phyloP scores from a whole-genome alignment of 2,329 filamentous ascomycete genomes.

The Pochonia chlamydosporia region DNA sequence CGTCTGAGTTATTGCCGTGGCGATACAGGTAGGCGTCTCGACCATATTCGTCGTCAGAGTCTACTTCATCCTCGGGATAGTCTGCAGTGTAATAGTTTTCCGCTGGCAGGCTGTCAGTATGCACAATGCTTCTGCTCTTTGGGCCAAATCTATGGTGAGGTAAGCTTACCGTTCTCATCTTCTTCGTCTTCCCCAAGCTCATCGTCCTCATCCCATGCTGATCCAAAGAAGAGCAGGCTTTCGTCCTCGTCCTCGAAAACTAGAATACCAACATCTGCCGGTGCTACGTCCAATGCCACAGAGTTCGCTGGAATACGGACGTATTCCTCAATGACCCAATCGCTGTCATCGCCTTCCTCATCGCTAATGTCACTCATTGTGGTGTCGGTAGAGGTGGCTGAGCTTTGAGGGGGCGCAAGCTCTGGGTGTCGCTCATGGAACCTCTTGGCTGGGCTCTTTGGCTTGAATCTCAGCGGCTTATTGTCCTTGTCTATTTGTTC shows the following conservation, averaged over 20 bases:
- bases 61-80: constrained; percentile 75
- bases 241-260: constrained; percentile 55
- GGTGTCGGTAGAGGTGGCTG: constrained; percentile 17
- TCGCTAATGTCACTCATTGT: constrained; percentile 34
- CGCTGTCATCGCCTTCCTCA: constrained; percentile 45
- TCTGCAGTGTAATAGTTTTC: constrained; percentile 76
- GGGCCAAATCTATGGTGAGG: not conserved
- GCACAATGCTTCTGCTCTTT: constrained; percentile 1
- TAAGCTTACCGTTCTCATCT: constrained; percentile 54
- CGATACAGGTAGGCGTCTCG: constrained; percentile 50
- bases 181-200: constrained; percentile 54
- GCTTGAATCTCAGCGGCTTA: constrained; percentile 41
- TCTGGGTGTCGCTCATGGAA: constrained; percentile 52
- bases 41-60: constrained; percentile 53
- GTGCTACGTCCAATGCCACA: constrained; percentile 39
- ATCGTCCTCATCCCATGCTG: constrained; percentile 57
- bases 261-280: constrained; percentile 48
- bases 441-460: constrained; percentile 48
- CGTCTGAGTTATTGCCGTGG: constrained; percentile 46
- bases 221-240: constrained; percentile 53
- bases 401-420: not conserved
- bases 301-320: constrained; percentile 51
- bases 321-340: constrained; percentile 62
- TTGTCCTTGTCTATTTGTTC: constrained; percentile 39
- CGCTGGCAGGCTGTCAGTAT: constrained; percentile 35